A percentile compares a stretch with the other conserved stretches of the same genome.
Conservation (phyloP, 495 filamentous ascomycete genomes). For the Letharia columbiana region DNA sequence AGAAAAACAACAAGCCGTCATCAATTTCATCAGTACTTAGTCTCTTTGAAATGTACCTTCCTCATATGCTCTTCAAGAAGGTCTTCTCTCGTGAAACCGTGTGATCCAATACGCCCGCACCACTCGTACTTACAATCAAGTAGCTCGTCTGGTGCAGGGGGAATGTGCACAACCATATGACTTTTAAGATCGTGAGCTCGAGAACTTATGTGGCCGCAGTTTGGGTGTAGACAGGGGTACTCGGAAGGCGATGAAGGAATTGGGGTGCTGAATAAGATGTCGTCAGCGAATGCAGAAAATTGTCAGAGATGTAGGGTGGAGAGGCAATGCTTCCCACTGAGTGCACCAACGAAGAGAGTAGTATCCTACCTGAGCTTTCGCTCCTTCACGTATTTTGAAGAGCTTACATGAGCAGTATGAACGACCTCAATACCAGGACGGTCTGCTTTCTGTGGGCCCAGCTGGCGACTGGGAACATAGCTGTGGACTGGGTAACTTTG, state of each 20-base stretch:
- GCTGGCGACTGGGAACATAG: neutral
- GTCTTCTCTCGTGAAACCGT: constrained; percentile 78
- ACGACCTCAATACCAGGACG: constrained; percentile 1
- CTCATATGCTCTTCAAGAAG: constrained; percentile 83
- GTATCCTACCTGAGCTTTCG: constrained; percentile 14
- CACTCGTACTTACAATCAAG: constrained; percentile 66
- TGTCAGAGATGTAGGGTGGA: neutral
- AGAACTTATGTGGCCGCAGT: constrained; percentile 42
- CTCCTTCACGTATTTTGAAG: constrained; percentile 5
- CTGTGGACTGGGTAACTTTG: neutral
- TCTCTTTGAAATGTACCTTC: constrained; percentile 56
- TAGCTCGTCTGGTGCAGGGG: constrained; percentile 37
- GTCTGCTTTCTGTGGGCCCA: neutral
- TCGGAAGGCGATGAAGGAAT: neutral
- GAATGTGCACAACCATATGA: constrained; percentile 45
- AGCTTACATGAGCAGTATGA: constrained; percentile 3
- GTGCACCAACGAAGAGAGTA: constrained; percentile 18
- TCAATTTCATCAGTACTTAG: neutral
- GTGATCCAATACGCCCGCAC: constrained; percentile 69
- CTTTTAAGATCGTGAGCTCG: constrained; percentile 48
- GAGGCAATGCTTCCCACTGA: neutral
- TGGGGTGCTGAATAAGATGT: neutral
- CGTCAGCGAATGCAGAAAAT: neutral
- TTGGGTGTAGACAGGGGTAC: constrained; percentile 38
- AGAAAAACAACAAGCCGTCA: too few relatives aligned